Conservation (phyloP, 768 basidiomycete genomes). For the Boletus huronensis region DNA sequence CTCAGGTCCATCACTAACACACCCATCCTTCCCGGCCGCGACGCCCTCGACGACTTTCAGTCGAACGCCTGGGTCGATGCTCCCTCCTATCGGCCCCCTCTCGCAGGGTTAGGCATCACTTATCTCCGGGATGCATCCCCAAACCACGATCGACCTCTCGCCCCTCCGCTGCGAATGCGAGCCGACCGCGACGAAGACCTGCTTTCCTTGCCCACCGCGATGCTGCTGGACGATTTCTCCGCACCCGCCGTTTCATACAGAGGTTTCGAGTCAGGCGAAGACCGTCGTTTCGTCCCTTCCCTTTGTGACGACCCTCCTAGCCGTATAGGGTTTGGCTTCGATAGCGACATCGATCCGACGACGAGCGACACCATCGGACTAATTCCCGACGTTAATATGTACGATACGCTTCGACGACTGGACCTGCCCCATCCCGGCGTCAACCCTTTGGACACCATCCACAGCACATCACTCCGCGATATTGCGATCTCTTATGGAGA, state of each 20-base stretch:
- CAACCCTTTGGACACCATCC: slow-evolving; percentile 40
- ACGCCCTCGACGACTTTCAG: slow-evolving; percentile 26
- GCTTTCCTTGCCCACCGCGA: not conserved
- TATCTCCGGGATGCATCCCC: slow-evolving; percentile 1
- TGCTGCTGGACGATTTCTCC: not conserved
- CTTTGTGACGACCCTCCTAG: not conserved
- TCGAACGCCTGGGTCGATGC: slow-evolving; percentile 27
- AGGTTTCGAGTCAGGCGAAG: not conserved
- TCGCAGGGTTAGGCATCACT: slow-evolving; percentile 29
- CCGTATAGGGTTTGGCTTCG: slow-evolving; percentile 1
- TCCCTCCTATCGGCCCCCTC: slow-evolving; percentile 9
- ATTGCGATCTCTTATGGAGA: not conserved
- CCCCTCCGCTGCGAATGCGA: slow-evolving; percentile 1
- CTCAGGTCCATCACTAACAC: slow-evolving; percentile 13
- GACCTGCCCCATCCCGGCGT: slow-evolving; percentile 28
- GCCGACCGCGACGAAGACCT: slow-evolving; percentile 1
- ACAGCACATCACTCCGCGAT: slow-evolving; percentile 2
- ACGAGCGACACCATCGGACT: slow-evolving; percentile 21
- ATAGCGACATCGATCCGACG: slow-evolving; percentile 7
- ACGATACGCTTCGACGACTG: slow-evolving; percentile 19
- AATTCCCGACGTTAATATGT: slow-evolving; percentile 37
- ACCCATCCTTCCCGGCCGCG: not conserved
- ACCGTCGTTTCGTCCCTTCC: not conserved
- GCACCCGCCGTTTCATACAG: not conserved
- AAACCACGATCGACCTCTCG: not conserved